Base-by-base conservation (phyloP, 495 filamentous ascomycete genomes). In the Achaetomiella virescens region DNA sequence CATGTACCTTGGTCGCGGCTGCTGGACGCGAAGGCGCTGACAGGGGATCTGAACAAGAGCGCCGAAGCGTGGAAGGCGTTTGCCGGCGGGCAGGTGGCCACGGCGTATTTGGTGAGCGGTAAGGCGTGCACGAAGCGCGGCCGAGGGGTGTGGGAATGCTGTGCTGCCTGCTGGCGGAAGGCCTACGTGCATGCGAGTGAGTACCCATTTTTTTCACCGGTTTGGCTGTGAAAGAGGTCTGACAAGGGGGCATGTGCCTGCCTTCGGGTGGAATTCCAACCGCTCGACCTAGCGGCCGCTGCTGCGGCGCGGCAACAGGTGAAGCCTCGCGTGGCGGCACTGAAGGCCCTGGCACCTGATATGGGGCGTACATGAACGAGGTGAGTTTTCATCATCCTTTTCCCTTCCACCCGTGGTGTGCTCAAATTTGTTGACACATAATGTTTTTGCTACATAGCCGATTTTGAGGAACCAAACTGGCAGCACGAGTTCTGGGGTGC, bases 81-180 rank as follows among this genome's bases (percentile, higher is more conserved):
- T 15, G 29, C 60, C 18, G 33, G 12, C 29, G 21, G 46, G 21
- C 25, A 41, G 1, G 3, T 25, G 0, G 61, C 48, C 18, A 48
- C 56, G 0, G 68, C 58, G 3, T 70, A 54, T 42, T 55, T 73
- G 10, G 64, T 76, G 1, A 61, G 66, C 0, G 72, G 72, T 3
- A 59, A 66, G 48, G 73, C 2, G 66, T 70, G 3, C 61, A 57
- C 14, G 41, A 72, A 14, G 71, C 71, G 10, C 53, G 77, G 75
- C 67, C 72, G 27, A 56, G 72, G 31, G 73, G 72, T 69, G 69
- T 4, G 62, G 71, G 24, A 68, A 66, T 29, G 68, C 81, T 0
- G 74, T 84, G 5, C 66, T 76, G 17, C 82, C 82, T 10, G 78
- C 76, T 85, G 82, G 81, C 72, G 84, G 35, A 74, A 71, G 14